Evolutionary conservation across 192 early-diverging fungal genomes (phyloP), one percentile per base, ranked within the genome.

Genomic region (Coemansia umbellata): DNA sequence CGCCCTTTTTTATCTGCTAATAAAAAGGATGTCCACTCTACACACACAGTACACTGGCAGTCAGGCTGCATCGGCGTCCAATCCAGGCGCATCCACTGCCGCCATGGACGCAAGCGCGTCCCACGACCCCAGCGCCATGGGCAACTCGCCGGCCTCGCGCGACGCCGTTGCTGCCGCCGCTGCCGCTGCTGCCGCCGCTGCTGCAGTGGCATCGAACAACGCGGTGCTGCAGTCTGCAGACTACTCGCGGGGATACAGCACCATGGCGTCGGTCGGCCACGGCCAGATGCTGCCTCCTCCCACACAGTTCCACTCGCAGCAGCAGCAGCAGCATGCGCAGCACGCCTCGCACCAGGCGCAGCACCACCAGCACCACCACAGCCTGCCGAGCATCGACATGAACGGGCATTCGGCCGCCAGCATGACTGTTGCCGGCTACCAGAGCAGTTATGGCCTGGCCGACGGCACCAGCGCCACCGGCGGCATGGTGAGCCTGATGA

Each of bases 401-500:
- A 69, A 69, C 57, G 60, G 72, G 6, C 72, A 68, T 18, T 56
- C 57, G 7, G 72, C 66, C 2, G 71, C 64, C 1, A 65, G 48
- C 8, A 60, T 60, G 9, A 59, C 59, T 1, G 64, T 67, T 8
- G 64, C 60, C 15, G 72, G 72, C 17, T 75, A 75, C 45, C 72
- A 64, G 44, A 67, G 61, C 61, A 75, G 72, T 66, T 75, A 75
- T 48, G 72, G 72, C 18, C 61, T 75, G 60, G 66, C 66, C 8
- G 66, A 75, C 40, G 60, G 72, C 31, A 68, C 65, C 28, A 32
- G 54, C 37, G 63, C 69, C 15, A 44, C 53, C 2, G 42, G 42
- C 58, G 40, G 60, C 37, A 69, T 69, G 72, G 72, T 69, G 14
- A 57, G 40, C 23, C 61, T 75, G 26, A 75, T 75, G 53, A 47